Percentiles rank a stretch among this genome's conserved stretches.
These are phyloP conservation scores for Salicornia ramosissima DNA, from an alignment of 148 eudicot genomes.

Conservation along the genomic window DNA sequence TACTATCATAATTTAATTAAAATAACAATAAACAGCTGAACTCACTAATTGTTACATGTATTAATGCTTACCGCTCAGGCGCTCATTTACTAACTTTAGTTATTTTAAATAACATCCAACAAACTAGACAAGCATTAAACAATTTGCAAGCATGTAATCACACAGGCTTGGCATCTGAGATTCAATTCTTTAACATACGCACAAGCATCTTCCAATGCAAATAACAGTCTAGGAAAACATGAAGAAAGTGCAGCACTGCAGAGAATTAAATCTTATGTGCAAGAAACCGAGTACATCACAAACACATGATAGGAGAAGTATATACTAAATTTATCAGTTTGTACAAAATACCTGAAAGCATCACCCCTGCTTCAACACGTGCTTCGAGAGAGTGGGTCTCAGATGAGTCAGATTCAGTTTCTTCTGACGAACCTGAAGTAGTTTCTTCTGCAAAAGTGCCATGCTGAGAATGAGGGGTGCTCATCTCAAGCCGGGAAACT, in stretches of 20 bases:
- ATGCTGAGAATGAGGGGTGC: constrained; percentile 26
- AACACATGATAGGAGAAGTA: neutral
- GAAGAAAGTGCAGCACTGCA: neutral
- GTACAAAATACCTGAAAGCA: constrained; percentile 49
- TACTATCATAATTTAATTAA: neutral
- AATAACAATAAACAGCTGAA: neutral
- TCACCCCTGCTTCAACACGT: constrained; percentile 40
- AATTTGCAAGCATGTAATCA: neutral
- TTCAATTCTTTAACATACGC: neutral
- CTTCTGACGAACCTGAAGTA: constrained; percentile 58
- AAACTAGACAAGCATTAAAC: neutral
- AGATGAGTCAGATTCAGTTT: constrained; percentile 81
- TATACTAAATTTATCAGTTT: neutral
- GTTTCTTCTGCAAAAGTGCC: constrained; percentile 40
- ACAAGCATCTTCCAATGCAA: neutral
- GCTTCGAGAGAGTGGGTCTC: constrained; percentile 55
- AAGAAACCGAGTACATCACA: neutral
- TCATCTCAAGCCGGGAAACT: constrained; percentile 33
- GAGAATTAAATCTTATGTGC: no score
- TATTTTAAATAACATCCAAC: no score
- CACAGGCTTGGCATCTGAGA: neutral
- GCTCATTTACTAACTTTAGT: no score
- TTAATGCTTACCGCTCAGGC: neutral
- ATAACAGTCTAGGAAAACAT: neutral
- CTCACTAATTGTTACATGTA: neutral